These are phyloP conservation scores for Mycena crocata DNA, from an alignment of 768 basidiomycete species.

Conservation along the genomic window DNA sequence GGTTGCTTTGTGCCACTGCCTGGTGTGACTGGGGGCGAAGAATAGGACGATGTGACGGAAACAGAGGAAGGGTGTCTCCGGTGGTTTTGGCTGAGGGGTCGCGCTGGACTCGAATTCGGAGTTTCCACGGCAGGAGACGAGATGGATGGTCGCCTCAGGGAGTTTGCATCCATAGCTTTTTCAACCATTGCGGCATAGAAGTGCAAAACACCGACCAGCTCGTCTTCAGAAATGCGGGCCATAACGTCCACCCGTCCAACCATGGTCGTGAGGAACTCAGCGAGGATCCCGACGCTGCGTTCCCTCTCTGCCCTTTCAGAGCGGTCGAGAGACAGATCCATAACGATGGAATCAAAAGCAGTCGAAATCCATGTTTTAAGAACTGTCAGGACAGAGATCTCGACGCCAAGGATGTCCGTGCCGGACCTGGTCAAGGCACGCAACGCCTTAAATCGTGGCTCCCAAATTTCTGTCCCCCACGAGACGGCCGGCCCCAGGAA, in stretches of 20 bases:
- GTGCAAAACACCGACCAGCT: slow-evolving; percentile 64
- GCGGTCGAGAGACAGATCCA: slow-evolving; percentile 48
- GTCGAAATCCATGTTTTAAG: slow-evolving; percentile 75
- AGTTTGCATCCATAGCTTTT: slow-evolving; percentile 22
- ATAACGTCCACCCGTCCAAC: slow-evolving; percentile 63
- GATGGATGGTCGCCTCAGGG: slow-evolving; percentile 36
- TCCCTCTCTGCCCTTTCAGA: slow-evolving; percentile 68
- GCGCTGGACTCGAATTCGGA: slow-evolving; percentile 41
- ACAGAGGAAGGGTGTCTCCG: slow-evolving; percentile 72
- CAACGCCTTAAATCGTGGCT: slow-evolving; percentile 75
- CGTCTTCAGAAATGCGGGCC: slow-evolving; percentile 70
- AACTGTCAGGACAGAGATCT: slow-evolving; percentile 63
- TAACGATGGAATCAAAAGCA: slow-evolving; percentile 66
- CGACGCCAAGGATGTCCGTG: slow-evolving; percentile 72
- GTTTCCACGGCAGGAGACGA: slow-evolving; percentile 50
- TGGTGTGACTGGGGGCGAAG: slow-evolving; percentile 44
- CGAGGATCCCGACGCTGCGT: slow-evolving; percentile 70
- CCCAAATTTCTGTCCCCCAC: slow-evolving; percentile 80
- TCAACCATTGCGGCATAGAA: slow-evolving; percentile 74
- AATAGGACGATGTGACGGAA: slow-evolving; percentile 58
- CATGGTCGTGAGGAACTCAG: slow-evolving; percentile 65
- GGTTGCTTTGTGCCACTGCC: slow-evolving; percentile 55
- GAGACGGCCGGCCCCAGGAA: slow-evolving; percentile 59
- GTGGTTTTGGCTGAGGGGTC: slow-evolving; percentile 52
- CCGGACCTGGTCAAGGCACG: slow-evolving; percentile 72